A percentile compares a stretch with the other conserved stretches of the same genome.
These are phyloP conservation scores for Phylloporus arenicola DNA, from an alignment of 768 basidiomycete genomes.

Conservation along the genomic window DNA sequence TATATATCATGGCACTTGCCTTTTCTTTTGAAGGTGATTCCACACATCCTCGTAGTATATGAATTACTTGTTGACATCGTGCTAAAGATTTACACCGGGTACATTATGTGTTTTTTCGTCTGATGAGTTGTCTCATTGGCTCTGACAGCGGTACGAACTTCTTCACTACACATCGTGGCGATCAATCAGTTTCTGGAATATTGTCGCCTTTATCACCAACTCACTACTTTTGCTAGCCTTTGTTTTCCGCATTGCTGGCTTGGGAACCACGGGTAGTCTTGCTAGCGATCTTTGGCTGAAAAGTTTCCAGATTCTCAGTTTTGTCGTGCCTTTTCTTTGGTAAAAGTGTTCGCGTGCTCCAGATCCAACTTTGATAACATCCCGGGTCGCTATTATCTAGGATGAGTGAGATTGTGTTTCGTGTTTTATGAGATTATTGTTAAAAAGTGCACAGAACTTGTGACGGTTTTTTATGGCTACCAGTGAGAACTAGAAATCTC, in stretches of 20 bases:
- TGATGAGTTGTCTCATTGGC: background rate
- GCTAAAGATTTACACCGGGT: conserved; percentile 23
- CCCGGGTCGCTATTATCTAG: conserved; percentile 31
- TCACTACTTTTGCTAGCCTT: conserved; percentile 70
- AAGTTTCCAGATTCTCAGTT: conserved; percentile 88
- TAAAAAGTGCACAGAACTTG: conserved; percentile 45
- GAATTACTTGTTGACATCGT: conserved; percentile 36
- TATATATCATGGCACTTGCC: conserved; percentile 75
- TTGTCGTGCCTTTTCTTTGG: conserved; percentile 86
- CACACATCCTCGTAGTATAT: background rate
- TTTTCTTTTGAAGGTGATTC: conserved; percentile 75
- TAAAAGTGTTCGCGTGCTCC: conserved; percentile 30
- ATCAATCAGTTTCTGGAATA: conserved; percentile 78
- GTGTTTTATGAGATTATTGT: background rate
- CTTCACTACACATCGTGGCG: conserved; percentile 73
- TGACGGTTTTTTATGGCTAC: conserved; percentile 78
- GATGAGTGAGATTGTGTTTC: conserved; percentile 62
- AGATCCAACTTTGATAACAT: background rate
- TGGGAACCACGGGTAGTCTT: conserved; percentile 33
- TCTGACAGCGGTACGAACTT: conserved; percentile 57
- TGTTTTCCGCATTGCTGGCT: conserved; percentile 58
- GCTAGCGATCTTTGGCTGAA: conserved; percentile 41
- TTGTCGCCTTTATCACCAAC: conserved; percentile 68
- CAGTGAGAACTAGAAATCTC: conserved; percentile 43
- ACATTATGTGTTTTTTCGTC: background rate